These are phyloP conservation scores for Saccharomycopsis guyanensis DNA, from an alignment of 805 yeast genomes.

Conservation along the genomic window DNA sequence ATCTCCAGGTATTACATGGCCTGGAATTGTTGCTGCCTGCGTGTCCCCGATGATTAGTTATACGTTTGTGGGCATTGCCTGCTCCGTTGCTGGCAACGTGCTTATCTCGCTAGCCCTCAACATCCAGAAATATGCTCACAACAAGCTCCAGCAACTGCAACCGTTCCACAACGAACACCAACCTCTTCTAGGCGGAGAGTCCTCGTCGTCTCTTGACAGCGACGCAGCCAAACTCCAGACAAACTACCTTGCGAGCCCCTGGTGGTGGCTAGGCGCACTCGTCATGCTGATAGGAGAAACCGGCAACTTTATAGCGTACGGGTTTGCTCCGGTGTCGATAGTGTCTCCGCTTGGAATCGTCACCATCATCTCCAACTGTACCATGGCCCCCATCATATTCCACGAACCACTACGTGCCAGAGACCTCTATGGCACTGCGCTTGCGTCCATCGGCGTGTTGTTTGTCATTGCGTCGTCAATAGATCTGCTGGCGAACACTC, in stretches of 20 bases:
- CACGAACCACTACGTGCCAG: conserved; percentile 30
- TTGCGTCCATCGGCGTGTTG: conserved; percentile 37
- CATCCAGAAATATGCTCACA: conserved; percentile 34
- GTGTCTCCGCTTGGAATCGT: conserved; percentile 45
- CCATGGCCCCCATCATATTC: conserved; percentile 41
- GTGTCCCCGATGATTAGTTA: conserved; percentile 13
- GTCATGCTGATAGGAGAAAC: conserved; percentile 39
- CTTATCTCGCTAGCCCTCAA: conserved; percentile 33
- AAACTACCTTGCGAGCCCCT: conserved; percentile 21
- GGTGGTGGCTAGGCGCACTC: conserved; percentile 37
- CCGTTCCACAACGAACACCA: background rate
- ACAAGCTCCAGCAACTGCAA: conserved; percentile 24
- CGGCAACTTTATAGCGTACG: conserved; percentile 42
- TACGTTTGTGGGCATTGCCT: conserved; percentile 28
- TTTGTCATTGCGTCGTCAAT: conserved; percentile 34
- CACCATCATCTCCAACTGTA: conserved; percentile 39
- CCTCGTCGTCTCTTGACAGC: background rate
- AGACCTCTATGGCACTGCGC: conserved; percentile 33
- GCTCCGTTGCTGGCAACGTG: conserved; percentile 33
- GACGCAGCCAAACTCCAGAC: background rate
- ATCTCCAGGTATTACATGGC: background rate
- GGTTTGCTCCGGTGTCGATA: conserved; percentile 39
- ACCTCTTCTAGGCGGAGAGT: conserved; percentile 20
- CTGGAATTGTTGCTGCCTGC: background rate
- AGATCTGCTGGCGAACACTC: conserved; percentile 18